Percentiles rank a stretch among this genome's conserved stretches.
Conservation (phyloP, 805 yeast species). For the Yamadazyma kitorensis region DNA sequence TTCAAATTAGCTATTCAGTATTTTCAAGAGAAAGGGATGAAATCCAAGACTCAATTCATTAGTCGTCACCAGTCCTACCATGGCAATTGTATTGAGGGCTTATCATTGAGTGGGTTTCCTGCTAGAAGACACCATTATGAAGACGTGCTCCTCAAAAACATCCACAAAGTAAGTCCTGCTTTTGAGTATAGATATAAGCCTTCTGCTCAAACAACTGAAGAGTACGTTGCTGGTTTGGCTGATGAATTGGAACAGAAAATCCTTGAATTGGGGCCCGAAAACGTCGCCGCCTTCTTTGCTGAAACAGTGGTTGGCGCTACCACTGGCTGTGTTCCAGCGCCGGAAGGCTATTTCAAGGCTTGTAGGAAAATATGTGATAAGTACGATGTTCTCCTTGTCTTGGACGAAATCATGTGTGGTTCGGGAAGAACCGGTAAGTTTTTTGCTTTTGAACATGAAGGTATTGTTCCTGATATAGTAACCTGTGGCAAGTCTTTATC, state of each 20-base stretch:
- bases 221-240: slow-evolving; percentile 35
- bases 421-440: slow-evolving; percentile 50
- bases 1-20: slow-evolving; percentile 25
- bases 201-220: slow-evolving; percentile 34
- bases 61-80: slow-evolving; percentile 47
- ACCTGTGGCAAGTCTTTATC: slow-evolving; percentile 50
- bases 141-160: slow-evolving; percentile 20
- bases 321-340: slow-evolving; percentile 35
- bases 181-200: slow-evolving; percentile 26
- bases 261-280: slow-evolving; percentile 41
- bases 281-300: slow-evolving; percentile 40
- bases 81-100: slow-evolving; percentile 47
- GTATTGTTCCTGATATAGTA: slow-evolving; percentile 46
- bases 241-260: slow-evolving; percentile 42
- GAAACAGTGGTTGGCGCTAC: slow-evolving; percentile 50
- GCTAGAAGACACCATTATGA: slow-evolving; percentile 32
- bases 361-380: slow-evolving; percentile 47
- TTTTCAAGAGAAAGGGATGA: slow-evolving; percentile 39
- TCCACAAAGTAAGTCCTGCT: slow-evolving; percentile 23
- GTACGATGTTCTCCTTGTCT: slow-evolving; percentile 47
- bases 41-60: slow-evolving; percentile 39
- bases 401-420: slow-evolving; percentile 61
- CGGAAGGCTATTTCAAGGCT: slow-evolving; percentile 40
- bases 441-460: slow-evolving; percentile 47
- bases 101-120: slow-evolving; percentile 28